These are phyloP conservation scores for Tuber borchii DNA, from an alignment of 495 filamentous ascomycete species.

Conservation along the genomic window DNA sequence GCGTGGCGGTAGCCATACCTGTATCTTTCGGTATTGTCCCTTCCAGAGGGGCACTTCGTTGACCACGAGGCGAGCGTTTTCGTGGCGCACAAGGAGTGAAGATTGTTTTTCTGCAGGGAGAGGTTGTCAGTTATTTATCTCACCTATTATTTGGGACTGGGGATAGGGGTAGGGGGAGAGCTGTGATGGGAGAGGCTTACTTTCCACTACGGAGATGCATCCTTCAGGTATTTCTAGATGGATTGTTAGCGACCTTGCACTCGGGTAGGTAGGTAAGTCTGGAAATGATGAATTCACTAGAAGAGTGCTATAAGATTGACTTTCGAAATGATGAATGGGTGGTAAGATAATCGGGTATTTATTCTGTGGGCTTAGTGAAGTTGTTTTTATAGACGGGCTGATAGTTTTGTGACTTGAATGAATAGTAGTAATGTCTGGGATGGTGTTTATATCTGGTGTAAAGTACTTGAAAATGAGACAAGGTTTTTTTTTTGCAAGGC, in stretches of 20 bases:
- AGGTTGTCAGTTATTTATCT: not conserved
- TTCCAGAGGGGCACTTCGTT: not conserved
- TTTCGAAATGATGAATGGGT: not conserved
- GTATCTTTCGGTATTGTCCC: not conserved
- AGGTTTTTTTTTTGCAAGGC: too few relatives aligned
- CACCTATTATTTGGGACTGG: not conserved
- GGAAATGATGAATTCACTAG: not conserved
- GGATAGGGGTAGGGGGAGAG: not conserved
- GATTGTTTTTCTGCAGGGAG: not conserved
- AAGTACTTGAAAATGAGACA: too few relatives aligned
- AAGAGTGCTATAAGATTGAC: not conserved
- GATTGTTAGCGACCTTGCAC: not conserved
- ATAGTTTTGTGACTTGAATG: not conserved
- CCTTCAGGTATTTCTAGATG: too few relatives aligned
- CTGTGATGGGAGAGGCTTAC: not conserved
- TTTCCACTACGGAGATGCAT: constrained; percentile 2
- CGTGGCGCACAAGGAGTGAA: not conserved
- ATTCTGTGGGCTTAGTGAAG: not conserved
- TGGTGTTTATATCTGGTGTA: too few relatives aligned
- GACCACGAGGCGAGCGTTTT: not conserved
- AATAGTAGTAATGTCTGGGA: not conserved
- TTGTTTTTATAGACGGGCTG: not conserved
- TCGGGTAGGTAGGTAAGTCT: not conserved
- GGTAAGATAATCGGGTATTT: not conserved
- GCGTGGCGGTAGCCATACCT: not conserved